phyloP scores from a whole-genome alignment of 306 rosid genomes.

The Parietaria judaica region DNA sequence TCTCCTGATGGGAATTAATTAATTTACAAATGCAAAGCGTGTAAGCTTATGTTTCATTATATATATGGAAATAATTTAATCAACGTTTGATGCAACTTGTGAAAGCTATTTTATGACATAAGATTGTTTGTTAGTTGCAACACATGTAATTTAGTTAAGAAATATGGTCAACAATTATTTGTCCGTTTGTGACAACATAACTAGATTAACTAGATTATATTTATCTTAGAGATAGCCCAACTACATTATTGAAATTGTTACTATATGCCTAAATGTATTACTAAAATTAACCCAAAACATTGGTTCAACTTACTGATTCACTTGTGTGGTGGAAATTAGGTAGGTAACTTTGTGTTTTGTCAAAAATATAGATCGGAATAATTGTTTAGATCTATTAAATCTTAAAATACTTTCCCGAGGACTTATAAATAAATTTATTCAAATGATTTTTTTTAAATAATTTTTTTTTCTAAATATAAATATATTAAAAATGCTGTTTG shows the following conservation, averaged over 20 bases:
- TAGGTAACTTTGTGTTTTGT: no score
- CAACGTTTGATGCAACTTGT: not conserved
- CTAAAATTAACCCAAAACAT: not conserved
- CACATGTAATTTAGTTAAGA: not conserved
- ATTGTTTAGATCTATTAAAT: no score
- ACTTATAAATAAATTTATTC: no score
- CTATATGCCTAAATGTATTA: not conserved
- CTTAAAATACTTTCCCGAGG: no score
- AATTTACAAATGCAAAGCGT: conserved; percentile 6
- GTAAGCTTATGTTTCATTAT: not conserved
- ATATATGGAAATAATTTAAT: not conserved
- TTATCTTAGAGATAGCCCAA: not conserved
- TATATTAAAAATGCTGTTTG: no score
- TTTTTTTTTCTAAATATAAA: no score
- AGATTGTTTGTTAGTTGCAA: not conserved
- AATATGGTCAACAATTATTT: not conserved
- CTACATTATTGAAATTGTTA: conserved; percentile 6
- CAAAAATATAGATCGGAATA: no score
- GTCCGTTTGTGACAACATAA: not conserved
- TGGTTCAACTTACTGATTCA: no score
- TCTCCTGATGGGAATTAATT: not conserved
- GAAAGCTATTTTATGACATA: not conserved
- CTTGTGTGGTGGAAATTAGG: no score
- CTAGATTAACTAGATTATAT: conserved; percentile 1
- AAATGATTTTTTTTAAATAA: no score